These are phyloP conservation scores for Backusella psychrophila DNA, from an alignment of 192 early-diverging fungal species.

Conservation along the genomic window DNA sequence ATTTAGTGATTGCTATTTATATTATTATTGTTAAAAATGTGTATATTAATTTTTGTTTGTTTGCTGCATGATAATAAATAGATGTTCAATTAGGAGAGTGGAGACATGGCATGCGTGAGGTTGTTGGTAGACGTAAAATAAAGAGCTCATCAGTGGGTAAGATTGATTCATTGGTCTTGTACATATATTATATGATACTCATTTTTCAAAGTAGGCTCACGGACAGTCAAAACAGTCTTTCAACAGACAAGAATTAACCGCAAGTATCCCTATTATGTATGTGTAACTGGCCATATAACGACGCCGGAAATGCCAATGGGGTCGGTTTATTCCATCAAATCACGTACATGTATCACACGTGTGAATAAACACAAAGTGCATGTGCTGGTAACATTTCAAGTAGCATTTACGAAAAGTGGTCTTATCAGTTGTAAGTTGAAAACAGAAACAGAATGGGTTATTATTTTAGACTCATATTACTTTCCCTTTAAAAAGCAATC, in stretches of 20 bases:
- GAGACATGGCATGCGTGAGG: slow-evolving; percentile 15
- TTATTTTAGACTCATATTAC: background rate
- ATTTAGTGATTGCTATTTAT: background rate
- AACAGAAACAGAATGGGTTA: background rate
- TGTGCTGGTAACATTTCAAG: slow-evolving; percentile 43
- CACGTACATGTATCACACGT: slow-evolving; percentile 51
- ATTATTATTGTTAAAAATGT: background rate
- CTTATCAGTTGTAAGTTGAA: slow-evolving; percentile 44
- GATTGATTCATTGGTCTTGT: slow-evolving; percentile 15
- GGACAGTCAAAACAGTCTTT: slow-evolving; percentile 44
- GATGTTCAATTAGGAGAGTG: slow-evolving; percentile 37
- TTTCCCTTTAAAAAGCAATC: slow-evolving; percentile 9
- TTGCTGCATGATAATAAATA: background rate
- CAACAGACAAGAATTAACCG: slow-evolving; percentile 41
- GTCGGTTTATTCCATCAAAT: slow-evolving; percentile 41
- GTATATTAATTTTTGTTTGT: slow-evolving; percentile 12
- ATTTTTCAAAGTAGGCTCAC: slow-evolving; percentile 34
- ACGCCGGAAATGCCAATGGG: slow-evolving; percentile 53
- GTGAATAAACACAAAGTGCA: slow-evolving; percentile 38
- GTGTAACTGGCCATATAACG: slow-evolving; percentile 39
- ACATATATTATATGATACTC: background rate
- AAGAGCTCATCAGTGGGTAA: slow-evolving; percentile 32
- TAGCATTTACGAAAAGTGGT: slow-evolving; percentile 52
- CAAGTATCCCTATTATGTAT: slow-evolving; percentile 48
- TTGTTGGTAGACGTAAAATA: slow-evolving; percentile 12